Base-by-base conservation (phyloP, 805 yeast genomes). In the Metschnikowia matae region DNA sequence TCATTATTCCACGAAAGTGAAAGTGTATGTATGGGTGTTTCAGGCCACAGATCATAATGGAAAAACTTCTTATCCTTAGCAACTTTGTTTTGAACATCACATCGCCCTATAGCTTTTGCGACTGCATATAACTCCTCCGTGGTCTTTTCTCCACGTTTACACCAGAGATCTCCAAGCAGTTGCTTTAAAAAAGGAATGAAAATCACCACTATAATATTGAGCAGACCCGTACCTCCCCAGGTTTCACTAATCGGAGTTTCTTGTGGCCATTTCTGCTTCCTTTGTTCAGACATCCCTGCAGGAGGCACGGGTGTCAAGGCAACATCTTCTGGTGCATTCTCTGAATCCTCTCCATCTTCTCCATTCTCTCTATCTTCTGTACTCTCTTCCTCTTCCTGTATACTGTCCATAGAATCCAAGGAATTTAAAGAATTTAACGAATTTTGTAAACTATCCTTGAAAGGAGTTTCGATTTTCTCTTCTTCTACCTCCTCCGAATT, bases 1-100 rank as follows among this genome's bases (percentile, higher is more conserved):
- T 74, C 61, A 48, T 69, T 69, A 37, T 80, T 77, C 96, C 96
- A 88, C 4, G 68, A 63, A 56, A 87, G 84, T 51, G 63, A 71
- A 54, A 85, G 68, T 3, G 77, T 58, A 31, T 66, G 66, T 5
- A 80, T 73, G 2, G 71, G 69, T 0, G 76, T 66, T 15, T 64
- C 66, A 0, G 79, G 75, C 32, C 74, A 59, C 53, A 70, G 79
- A 53, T 80, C 82, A 50, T 55, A 60, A 49, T 60, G 69, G 35
- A 74, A 63, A 62, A 75, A 60, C 2, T 63, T 45, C 42, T 62
- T 62, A 45, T 60, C 54, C 3, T 56, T 49, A 3, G 57, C 46
- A 14, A 69, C 49, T 13, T 64, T 45, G 2, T 46, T 55, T 1
- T 54, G 57, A 41, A 69, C 64, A 34, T 75, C 71, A 3, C 73